Conservation (phyloP, 768 basidiomycete genomes). For the Cystobasidium ongulense region DNA sequence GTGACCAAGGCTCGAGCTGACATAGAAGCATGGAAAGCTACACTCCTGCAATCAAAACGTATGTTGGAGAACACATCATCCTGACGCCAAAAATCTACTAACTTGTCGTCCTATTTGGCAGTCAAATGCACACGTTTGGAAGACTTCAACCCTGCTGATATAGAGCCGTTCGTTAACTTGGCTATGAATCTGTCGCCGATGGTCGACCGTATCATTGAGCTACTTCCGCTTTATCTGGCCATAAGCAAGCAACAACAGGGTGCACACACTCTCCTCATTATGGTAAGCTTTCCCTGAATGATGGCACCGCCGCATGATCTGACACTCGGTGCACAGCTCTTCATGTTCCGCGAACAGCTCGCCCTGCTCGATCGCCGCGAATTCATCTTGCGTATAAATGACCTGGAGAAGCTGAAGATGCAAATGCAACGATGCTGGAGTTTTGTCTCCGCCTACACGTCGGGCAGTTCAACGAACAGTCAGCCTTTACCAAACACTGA, state of each 20-base stretch:
- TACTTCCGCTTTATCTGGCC: constrained; percentile 38
- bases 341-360: constrained; percentile 39
- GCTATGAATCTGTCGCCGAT: constrained; percentile 34
- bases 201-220: constrained; percentile 36
- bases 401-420: constrained; percentile 35
- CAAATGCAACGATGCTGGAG: constrained; percentile 38
- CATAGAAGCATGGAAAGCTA: constrained; percentile 3
- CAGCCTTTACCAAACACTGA: neutral
- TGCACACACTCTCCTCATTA: constrained; percentile 33
- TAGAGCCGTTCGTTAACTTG: constrained; percentile 8
- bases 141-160: constrained; percentile 29
- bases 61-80: neutral
- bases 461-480: neutral
- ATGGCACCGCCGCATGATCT: neutral
- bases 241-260: constrained; percentile 32
- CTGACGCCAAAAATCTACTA: neutral
- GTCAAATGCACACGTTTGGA: neutral
- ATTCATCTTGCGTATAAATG: constrained; percentile 36
- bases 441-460: constrained; percentile 34
- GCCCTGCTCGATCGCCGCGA: constrained; percentile 26
- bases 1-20: constrained; percentile 2
- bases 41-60: neutral
- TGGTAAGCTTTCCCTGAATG: constrained; percentile 28
- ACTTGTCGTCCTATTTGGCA: neutral
- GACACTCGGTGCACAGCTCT: constrained; percentile 15